Conservation (phyloP, 2,329 filamentous ascomycete genomes). For the Penicillium sp. region DNA sequence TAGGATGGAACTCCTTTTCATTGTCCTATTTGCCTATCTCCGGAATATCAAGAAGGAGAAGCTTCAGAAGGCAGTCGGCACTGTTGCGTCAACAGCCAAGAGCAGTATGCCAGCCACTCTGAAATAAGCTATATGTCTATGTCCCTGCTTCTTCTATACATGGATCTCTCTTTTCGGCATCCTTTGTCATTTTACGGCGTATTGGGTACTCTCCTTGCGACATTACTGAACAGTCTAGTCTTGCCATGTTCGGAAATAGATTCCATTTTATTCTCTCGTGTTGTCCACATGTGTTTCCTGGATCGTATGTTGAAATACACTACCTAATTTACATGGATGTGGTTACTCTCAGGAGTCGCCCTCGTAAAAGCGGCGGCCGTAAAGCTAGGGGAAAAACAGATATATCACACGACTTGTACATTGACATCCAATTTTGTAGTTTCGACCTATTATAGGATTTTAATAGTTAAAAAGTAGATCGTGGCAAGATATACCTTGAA, state of each 20-base stretch:
- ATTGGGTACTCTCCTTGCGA: constrained; percentile 7
- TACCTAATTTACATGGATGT: too few species aligned
- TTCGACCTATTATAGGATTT: too few species aligned
- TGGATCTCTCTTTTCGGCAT: constrained; percentile 4
- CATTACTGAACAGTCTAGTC: constrained; percentile 12
- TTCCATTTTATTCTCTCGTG: not conserved
- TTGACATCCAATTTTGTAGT: too few species aligned
- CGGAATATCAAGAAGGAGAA: constrained; percentile 64
- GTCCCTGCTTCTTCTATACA: constrained; percentile 6
- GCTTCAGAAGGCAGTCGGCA: constrained; percentile 60
- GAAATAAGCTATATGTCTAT: constrained; percentile 38
- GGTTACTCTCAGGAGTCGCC: too few species aligned
- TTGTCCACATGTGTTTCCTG: not conserved
- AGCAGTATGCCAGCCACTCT: constrained; percentile 45
- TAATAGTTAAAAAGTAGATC: too few species aligned
- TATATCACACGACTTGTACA: too few species aligned
- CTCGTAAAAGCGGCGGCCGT: too few species aligned
- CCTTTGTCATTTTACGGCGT: constrained; percentile 14
- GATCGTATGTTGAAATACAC: not conserved
- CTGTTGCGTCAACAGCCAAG: constrained; percentile 60
- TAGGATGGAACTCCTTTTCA: constrained; percentile 81
- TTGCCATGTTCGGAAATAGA: not conserved
- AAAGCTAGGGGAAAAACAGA: too few species aligned
- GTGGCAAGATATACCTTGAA: too few species aligned
- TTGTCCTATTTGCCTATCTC: constrained; percentile 79